Evolutionary conservation across 331 rosid species (phyloP).

Genomic region (Erythrophleum ivorense): DNA sequence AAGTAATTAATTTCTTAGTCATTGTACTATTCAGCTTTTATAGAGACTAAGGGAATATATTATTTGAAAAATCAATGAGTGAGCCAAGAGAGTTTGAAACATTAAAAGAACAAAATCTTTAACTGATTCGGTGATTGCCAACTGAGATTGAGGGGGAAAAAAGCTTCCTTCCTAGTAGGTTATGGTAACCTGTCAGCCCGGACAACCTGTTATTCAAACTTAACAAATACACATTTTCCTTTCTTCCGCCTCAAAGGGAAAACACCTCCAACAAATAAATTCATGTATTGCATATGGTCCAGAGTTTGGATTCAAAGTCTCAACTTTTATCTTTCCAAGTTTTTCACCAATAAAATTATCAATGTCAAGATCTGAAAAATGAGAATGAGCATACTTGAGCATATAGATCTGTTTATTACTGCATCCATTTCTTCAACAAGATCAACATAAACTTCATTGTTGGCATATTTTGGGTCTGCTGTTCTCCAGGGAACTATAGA

Average conservation of each 20-base stretch:
- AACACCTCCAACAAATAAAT: background rate
- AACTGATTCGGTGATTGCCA: background rate
- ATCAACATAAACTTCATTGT: conserved; percentile 86
- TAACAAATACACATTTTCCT: background rate
- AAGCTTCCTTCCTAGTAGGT: background rate
- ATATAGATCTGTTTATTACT: conserved; percentile 68
- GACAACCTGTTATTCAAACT: background rate
- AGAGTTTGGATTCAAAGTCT: background rate
- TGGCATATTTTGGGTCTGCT: no score
- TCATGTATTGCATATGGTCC: background rate
- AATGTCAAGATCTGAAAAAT: conserved; percentile 23
- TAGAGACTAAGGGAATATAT: background rate
- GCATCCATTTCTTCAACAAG: conserved; percentile 96
- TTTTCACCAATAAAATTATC: background rate
- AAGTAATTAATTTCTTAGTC: conserved; percentile 9
- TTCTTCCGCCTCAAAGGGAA: background rate
- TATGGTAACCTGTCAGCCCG: background rate
- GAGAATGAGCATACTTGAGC: conserved; percentile 19
- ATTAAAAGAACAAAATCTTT: background rate
- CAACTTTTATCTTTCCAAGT: background rate
- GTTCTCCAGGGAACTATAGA: no score
- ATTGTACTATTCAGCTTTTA: conserved; percentile 14
- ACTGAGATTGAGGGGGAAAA: no score
- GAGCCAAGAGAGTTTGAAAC: background rate
- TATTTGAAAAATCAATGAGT: background rate